Evolutionary conservation across 2,329 filamentous ascomycete genomes (phyloP).

Genomic region (Aspergillus ruber): DNA sequence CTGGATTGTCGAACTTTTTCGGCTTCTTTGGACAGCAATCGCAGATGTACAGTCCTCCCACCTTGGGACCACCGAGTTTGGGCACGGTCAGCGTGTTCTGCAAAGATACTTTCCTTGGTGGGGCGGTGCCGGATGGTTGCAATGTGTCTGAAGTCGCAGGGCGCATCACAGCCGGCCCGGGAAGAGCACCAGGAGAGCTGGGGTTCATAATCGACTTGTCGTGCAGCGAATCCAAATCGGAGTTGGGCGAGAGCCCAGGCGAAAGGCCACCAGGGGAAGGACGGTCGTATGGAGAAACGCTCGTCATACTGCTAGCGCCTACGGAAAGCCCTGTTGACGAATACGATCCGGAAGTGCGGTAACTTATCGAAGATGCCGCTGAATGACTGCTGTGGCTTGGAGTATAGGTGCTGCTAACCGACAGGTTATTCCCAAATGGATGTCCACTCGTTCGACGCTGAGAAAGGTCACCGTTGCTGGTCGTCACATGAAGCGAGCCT

Average conservation of each 20-base stretch:
- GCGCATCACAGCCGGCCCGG: conserved; percentile 31
- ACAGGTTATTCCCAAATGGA: conserved; percentile 50
- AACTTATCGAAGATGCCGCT: conserved; percentile 57
- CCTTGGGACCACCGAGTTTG: conserved; percentile 37
- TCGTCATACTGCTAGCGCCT: conserved; percentile 58
- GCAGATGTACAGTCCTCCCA: conserved; percentile 64
- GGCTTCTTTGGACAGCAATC: conserved; percentile 97
- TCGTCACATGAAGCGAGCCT: conserved; percentile 26
- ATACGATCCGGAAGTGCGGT: conserved; percentile 54
- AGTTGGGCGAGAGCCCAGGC: conserved; percentile 39
- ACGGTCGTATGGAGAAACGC: conserved; percentile 56
- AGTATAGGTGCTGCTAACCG: conserved; percentile 49
- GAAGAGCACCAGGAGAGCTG: conserved; percentile 40
- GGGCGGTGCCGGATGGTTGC: conserved; percentile 34
- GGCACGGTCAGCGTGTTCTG: conserved; percentile 25
- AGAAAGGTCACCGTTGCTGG: conserved; percentile 46
- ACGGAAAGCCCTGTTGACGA: conserved; percentile 57
- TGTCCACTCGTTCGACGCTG: conserved; percentile 49
- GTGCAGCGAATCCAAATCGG: conserved; percentile 48
- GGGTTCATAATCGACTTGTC: conserved; percentile 46
- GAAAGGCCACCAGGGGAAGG: conserved; percentile 54
- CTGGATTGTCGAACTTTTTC: conserved; percentile 81
- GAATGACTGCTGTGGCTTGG: conserved; percentile 57
- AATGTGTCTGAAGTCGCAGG: conserved; percentile 29
- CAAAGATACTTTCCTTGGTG: conserved; percentile 45